Base-by-base conservation (phyloP, 2,329 filamentous ascomycete species). In the Elsinoe necatrix region DNA sequence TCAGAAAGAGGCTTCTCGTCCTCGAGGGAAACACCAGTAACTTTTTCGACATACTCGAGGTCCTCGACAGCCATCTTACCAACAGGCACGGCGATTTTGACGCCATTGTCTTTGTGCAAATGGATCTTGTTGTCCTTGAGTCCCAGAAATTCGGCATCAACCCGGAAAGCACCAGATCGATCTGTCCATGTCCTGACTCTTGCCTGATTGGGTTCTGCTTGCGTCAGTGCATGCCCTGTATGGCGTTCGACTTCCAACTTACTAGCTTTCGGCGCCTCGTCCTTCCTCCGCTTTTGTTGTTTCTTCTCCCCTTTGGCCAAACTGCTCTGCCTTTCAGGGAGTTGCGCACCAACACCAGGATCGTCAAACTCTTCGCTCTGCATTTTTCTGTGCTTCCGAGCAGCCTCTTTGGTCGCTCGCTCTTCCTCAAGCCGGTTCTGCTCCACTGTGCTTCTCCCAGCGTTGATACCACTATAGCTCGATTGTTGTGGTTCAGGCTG, bases 91-190 rank as follows among this genome's bases (percentile, higher is more conserved):
- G 93, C 93, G 71, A 98, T 98, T 72, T 97, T 97, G 65, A 98
- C 90, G 35, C 93, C 93, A 68, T 98, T 98, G 73, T 89, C 80
- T 75, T 98, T 98, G 76, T 98, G 93, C 20, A 98, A 77, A 71
- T 98, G 95, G 62, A 98, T 95, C 72, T 97, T 97, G 61, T 91
- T 89, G 68, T 97, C 93, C 69, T 89, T 89, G 54, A 97, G 80
- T 25, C 90, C 92, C 54, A 98, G 82, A 67, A 97, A 98, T 69
- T 98, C 89, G 14, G 93, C 93, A 63, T 97, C 93, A 56, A 98
- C 93, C 64, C 89, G 97, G 74, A 98, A 98, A 0, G 91, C 92
- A 65, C 92, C 93, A 34, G 89, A 89, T 63, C 93, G 83, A 72
- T 98, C 93, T 29, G 90, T 95, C 93, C 93, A 98, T 2, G 85